Evolutionary conservation across 768 basidiomycete species (phyloP), one percentile per base, ranked within the genome.

Genomic region (Mycena galopus): DNA sequence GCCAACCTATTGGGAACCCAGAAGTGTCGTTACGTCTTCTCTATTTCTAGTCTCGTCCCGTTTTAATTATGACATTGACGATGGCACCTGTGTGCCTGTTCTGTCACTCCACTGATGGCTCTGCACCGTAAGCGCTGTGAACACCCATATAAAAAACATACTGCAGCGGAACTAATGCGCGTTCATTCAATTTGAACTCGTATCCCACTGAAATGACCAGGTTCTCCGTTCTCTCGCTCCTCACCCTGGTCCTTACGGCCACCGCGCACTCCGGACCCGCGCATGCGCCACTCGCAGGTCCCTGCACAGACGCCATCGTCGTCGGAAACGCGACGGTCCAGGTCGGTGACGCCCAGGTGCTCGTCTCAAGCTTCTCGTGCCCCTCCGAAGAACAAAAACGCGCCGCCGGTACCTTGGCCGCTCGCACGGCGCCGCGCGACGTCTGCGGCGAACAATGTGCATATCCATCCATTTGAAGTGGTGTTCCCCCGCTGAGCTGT

Each of bases 301-400:
- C 51, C 23, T 65, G 64, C 35, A 9, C 33, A 17, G 53, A 56
- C 37, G 53, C 64, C 5, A 17, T 30, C 33, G 53, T 53, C 27
- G 19, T 65, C 25, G 25, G 37, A 23, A 39, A 65, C 23, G 1
- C 53, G 12, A 65, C 64, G 35, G 55, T 65, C 32, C 33, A 63
- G 33, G 53, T 55, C 16, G 64, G 64, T 35, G 25, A 35, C 27
- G 64, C 33, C 8, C 64, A 65, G 37, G 64, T 65, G 1, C 64
- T n/a, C 53, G 37, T 65, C 35, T 42, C 64, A 14, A 42, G 53
- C 27, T 57, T 65, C 23, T 65, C 64, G 29, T 57, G 64, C 53
- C 21, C 25, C 33, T 17, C 27, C 3, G 47, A n/a, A n/a, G 21
- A 5, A 23, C 21, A 27, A 3, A 25, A 39, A 39, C 39, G 19